Percentiles rank a stretch among this genome's conserved stretches.
These are phyloP conservation scores for Petunia hybrid DNA, from an alignment of 305 asterid species.

Conservation along the genomic window DNA sequence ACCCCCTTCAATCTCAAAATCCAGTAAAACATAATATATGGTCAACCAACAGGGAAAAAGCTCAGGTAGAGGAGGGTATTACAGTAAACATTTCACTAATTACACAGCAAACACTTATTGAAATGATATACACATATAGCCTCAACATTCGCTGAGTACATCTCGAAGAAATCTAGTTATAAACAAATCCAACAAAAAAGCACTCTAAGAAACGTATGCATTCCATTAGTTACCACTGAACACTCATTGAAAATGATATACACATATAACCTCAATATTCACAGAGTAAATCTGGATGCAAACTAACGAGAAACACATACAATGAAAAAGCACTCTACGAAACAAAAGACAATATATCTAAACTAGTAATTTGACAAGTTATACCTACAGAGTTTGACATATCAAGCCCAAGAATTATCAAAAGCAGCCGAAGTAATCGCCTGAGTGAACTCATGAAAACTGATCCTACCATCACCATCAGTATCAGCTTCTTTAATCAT, in stretches of 20 bases:
- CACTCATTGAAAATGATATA: too few relatives aligned
- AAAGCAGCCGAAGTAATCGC: slow-evolving; percentile 97
- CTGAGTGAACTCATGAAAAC: slow-evolving; percentile 77
- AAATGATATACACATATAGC: not conserved
- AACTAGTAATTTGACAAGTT: slow-evolving; percentile 3
- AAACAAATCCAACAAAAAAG: not conserved
- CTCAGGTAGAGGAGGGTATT: not conserved
- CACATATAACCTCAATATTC: too few relatives aligned
- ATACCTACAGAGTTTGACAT: slow-evolving; percentile 21
- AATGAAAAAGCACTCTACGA: not conserved
- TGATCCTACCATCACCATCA: slow-evolving; percentile 94
- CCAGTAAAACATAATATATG: not conserved
- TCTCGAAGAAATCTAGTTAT: not conserved
- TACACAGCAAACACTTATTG: not conserved
- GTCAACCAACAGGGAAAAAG: not conserved
- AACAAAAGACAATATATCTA: not conserved
- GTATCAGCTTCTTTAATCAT: slow-evolving; percentile 93
- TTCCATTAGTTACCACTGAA: too few relatives aligned
- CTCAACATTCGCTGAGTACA: not conserved
- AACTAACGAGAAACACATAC: not conserved
- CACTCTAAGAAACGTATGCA: not conserved
- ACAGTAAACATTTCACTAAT: not conserved
- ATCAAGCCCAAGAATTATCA: slow-evolving; percentile 84
- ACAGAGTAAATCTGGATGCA: too few relatives aligned
- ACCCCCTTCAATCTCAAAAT: not conserved